These are phyloP conservation scores for Tuber brumale DNA, from an alignment of 495 filamentous ascomycete genomes.

Conservation along the genomic window DNA sequence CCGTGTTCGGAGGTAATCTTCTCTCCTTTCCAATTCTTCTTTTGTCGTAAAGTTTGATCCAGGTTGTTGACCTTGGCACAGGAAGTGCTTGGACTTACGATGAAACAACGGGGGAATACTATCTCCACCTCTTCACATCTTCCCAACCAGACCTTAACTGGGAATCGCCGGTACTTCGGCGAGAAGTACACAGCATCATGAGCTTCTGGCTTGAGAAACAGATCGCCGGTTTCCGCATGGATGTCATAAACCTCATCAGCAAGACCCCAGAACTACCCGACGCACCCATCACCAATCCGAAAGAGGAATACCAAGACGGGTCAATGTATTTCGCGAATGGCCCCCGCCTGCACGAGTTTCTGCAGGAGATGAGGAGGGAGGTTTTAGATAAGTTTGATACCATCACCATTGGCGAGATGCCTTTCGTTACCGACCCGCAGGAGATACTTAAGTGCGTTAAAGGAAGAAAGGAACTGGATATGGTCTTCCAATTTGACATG, in stretches of 20 bases:
- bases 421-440: slow-evolving; percentile 53
- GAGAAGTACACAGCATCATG: slow-evolving; percentile 62
- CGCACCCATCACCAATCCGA: slow-evolving; percentile 52
- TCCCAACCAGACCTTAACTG: slow-evolving; percentile 71
- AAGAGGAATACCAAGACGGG: slow-evolving; percentile 51
- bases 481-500: slow-evolving; percentile 70
- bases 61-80: slow-evolving; percentile 10
- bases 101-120: slow-evolving; percentile 59
- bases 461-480: slow-evolving; percentile 58
- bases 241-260: slow-evolving; percentile 61
- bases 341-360: slow-evolving; percentile 59
- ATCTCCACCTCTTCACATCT: slow-evolving; percentile 60
- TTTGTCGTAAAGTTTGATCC: background rate
- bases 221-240: slow-evolving; percentile 64
- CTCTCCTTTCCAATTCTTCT: background rate
- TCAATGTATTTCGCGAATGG: slow-evolving; percentile 58
- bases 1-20: slow-evolving; percentile 51
- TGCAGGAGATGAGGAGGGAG: slow-evolving; percentile 53
- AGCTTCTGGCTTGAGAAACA: slow-evolving; percentile 66
- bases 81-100: slow-evolving; percentile 63
- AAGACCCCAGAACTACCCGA: slow-evolving; percentile 58
- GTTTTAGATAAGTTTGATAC: slow-evolving; percentile 64
- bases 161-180: slow-evolving; percentile 56
- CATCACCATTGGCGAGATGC: slow-evolving; percentile 67
- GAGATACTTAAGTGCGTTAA: slow-evolving; percentile 57